These are phyloP conservation scores for Truncatella angustata DNA, from an alignment of 2,329 filamentous ascomycete species.

Conservation along the genomic window DNA sequence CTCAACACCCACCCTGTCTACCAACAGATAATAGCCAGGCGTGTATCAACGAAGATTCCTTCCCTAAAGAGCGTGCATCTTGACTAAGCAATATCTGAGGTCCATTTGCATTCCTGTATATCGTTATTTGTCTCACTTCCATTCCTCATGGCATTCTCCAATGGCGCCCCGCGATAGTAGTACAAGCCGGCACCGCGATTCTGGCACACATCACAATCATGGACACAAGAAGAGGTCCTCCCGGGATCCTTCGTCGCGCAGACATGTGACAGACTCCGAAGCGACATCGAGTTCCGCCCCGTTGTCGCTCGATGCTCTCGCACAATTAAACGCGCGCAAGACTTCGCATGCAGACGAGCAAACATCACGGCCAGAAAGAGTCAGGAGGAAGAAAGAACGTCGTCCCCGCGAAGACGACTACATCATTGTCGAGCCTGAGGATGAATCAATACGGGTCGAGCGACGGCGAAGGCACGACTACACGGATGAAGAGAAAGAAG, in stretches of 20 bases:
- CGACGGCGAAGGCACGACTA: slow-evolving; percentile 12
- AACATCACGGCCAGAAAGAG: slow-evolving; percentile 42
- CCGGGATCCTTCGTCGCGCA: slow-evolving; percentile 27
- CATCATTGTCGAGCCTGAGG: slow-evolving; percentile 26
- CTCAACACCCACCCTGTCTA: slow-evolving; percentile 5
- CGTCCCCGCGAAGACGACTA: slow-evolving; percentile 24
- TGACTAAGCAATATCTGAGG: neutral
- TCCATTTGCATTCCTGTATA: neutral
- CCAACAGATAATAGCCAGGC: slow-evolving; percentile 2
- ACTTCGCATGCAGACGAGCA: slow-evolving; percentile 31
- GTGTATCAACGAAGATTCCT: slow-evolving; percentile 18
- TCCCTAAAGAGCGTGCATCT: slow-evolving; percentile 21
- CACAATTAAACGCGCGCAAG: slow-evolving; percentile 64
- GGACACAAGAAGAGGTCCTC: slow-evolving; percentile 35
- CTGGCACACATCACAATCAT: slow-evolving; percentile 27
- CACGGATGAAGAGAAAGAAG: slow-evolving; percentile 13
- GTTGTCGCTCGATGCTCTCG: slow-evolving; percentile 57
- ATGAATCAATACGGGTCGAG: slow-evolving; percentile 25
- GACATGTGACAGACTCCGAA: slow-evolving; percentile 32
- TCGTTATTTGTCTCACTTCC: neutral
- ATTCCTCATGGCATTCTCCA: slow-evolving; percentile 3
- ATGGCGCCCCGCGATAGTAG: slow-evolving; percentile 32
- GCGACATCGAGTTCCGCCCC: slow-evolving; percentile 24
- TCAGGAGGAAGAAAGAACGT: slow-evolving; percentile 33
- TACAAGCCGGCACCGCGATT: slow-evolving; percentile 24